These are phyloP conservation scores for Jimgerdemannia lactiflua DNA, from an alignment of 192 early-diverging fungal genomes.

Conservation along the genomic window DNA sequence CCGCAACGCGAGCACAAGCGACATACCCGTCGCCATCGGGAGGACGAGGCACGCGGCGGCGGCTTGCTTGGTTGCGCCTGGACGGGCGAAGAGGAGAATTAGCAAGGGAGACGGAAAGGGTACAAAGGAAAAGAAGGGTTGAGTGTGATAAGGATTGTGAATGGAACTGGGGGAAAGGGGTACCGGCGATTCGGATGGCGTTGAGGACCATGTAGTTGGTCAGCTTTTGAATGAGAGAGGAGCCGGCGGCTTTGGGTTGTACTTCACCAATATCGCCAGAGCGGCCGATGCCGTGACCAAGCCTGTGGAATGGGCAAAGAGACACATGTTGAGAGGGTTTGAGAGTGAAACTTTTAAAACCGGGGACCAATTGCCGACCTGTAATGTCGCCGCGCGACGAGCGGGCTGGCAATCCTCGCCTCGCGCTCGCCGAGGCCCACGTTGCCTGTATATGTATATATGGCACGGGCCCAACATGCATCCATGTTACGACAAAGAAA, in stretches of 20 bases:
- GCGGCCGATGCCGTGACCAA: conserved; percentile 1
- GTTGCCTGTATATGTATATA: background rate
- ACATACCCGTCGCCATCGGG: conserved; percentile 3
- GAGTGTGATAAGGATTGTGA: too few species aligned
- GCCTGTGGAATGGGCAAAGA: background rate
- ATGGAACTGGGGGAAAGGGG: background rate
- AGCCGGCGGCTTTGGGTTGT: conserved; percentile 3
- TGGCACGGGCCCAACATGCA: background rate
- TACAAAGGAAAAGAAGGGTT: background rate
- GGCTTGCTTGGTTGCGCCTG: background rate
- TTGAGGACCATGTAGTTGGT: conserved; percentile 3
- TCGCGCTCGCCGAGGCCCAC: conserved; percentile 3
- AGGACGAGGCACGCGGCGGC: conserved; percentile 3
- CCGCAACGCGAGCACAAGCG: background rate
- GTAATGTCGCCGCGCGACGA: conserved; percentile 1
- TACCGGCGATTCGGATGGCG: background rate
- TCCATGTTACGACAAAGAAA: background rate
- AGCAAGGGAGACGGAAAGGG: background rate
- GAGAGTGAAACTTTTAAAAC: too few species aligned
- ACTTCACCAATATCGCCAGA: conserved; percentile 1
- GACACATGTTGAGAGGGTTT: too few species aligned
- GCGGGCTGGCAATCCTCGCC: background rate
- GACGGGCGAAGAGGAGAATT: background rate
- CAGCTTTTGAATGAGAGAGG: background rate
- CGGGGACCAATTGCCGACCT: background rate